Percentiles rank a stretch among this genome's conserved stretches.
These are phyloP conservation scores for Cymbopogon flexuosus DNA, from an alignment of 202 grass and related monocot genomes.

Conservation along the genomic window DNA sequence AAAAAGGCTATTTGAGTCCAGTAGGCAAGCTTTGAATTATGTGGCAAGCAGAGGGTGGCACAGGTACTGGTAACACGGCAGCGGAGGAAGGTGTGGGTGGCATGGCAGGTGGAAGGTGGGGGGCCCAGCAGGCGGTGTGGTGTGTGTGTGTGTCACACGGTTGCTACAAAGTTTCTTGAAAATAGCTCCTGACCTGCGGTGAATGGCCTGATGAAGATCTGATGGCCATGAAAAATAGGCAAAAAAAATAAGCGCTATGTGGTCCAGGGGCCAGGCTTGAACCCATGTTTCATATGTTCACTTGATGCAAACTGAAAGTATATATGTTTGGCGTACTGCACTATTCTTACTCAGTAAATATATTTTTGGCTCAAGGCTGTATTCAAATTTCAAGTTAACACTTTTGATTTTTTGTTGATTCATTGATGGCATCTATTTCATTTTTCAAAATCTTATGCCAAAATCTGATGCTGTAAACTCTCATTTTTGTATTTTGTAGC, in stretches of 20 bases:
- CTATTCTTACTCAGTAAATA: background rate
- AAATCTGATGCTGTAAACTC: constrained; percentile 8
- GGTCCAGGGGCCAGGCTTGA: background rate
- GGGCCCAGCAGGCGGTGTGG: background rate
- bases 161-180: background rate
- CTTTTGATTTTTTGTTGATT: constrained; percentile 2
- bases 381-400: background rate
- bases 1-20: background rate
- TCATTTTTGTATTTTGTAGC: constrained; percentile 30
- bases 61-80: background rate
- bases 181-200: background rate
- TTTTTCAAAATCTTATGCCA: constrained; percentile 1
- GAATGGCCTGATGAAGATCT: background rate
- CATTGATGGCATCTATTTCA: background rate
- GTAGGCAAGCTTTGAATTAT: background rate
- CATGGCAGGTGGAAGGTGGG: background rate
- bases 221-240: background rate
- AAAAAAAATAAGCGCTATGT: background rate
- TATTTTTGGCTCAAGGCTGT: background rate
- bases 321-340: background rate
- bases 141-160: background rate
- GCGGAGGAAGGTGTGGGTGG: background rate
- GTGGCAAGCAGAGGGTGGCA: background rate
- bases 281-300: background rate
- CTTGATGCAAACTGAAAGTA: background rate